Conservation (phyloP, 2,329 filamentous ascomycete genomes). For the Fusarium clavum region DNA sequence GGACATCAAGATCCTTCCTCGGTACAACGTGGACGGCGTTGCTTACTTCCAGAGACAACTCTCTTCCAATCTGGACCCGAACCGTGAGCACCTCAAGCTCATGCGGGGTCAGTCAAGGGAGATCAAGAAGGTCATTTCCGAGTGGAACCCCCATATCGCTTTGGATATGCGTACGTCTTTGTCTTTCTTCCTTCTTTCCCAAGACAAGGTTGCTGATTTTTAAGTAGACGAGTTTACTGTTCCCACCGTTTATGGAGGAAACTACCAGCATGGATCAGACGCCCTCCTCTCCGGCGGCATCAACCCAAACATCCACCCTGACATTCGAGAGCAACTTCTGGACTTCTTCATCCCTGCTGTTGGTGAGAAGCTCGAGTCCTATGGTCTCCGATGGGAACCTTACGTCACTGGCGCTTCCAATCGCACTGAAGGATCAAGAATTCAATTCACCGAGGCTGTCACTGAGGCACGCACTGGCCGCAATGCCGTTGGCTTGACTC, state of each 20-base stretch:
- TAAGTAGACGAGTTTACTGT: constrained; percentile 2
- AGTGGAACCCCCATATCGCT: constrained; percentile 16
- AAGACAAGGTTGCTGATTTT: background rate
- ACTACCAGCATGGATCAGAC: constrained; percentile 9
- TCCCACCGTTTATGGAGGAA: constrained; percentile 8
- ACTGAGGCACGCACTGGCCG: constrained; percentile 12
- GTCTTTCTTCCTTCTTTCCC: no score
- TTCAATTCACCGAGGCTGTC: constrained; percentile 10
- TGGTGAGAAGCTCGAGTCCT: background rate
- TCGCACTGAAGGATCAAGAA: background rate
- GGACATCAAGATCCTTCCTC: constrained; percentile 24
- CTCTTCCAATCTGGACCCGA: constrained; percentile 10
- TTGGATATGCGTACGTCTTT: constrained; percentile 14
- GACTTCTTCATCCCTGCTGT: constrained; percentile 22
- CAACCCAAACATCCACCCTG: constrained; percentile 16
- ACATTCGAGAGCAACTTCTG: constrained; percentile 7
- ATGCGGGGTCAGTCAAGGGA: constrained; percentile 1
- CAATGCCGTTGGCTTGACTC: constrained; percentile 4
- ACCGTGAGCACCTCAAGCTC: constrained; percentile 16
- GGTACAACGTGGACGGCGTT: constrained; percentile 21
- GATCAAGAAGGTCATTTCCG: constrained; percentile 5
- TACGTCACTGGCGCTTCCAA: constrained; percentile 16
- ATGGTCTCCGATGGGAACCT: constrained; percentile 5
- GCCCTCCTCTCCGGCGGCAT: background rate
- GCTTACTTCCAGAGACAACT: constrained; percentile 24